Evolutionary conservation across 2,329 filamentous ascomycete species (phyloP).

Genomic region (Thyridium curvatum): DNA sequence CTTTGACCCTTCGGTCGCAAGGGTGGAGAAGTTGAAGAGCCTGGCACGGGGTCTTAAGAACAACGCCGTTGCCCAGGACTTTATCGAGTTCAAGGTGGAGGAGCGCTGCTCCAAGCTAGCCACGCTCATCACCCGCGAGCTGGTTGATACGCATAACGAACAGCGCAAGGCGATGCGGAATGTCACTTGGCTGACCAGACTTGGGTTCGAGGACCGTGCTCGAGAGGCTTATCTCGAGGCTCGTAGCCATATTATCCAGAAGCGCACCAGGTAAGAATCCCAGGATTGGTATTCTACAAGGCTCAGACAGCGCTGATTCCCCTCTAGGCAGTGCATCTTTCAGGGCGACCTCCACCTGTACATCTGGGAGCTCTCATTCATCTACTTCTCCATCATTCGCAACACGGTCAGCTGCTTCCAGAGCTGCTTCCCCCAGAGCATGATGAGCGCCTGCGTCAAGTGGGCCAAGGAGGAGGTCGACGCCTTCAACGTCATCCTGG

Average conservation of each 20-base stretch:
- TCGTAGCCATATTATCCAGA: conserved; percentile 70
- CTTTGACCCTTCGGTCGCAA: conserved; percentile 77
- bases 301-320: neutral
- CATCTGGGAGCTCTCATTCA: conserved; percentile 91
- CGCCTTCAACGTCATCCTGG: conserved; percentile 77
- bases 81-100: conserved; percentile 86
- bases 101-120: conserved; percentile 76
- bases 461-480: conserved; percentile 98
- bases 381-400: conserved; percentile 90
- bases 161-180: conserved; percentile 72
- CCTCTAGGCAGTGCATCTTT: conserved; percentile 78
- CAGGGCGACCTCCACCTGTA: conserved; percentile 89
- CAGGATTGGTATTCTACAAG: too few relatives aligned
- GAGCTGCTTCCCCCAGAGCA: conserved; percentile 73
- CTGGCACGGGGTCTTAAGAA: conserved; percentile 76
- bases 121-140: conserved; percentile 66
- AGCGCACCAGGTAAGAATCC: conserved; percentile 76
- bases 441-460: conserved; percentile 92
- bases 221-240: conserved; percentile 81
- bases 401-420: conserved; percentile 92
- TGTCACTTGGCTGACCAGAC: conserved; percentile 74
- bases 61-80: conserved; percentile 82
- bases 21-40: conserved; percentile 78
- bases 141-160: conserved; percentile 73
- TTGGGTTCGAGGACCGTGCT: conserved; percentile 87